These are phyloP conservation scores for Lipomyces lipofer DNA, from an alignment of 805 yeast genomes.

Conservation along the genomic window DNA sequence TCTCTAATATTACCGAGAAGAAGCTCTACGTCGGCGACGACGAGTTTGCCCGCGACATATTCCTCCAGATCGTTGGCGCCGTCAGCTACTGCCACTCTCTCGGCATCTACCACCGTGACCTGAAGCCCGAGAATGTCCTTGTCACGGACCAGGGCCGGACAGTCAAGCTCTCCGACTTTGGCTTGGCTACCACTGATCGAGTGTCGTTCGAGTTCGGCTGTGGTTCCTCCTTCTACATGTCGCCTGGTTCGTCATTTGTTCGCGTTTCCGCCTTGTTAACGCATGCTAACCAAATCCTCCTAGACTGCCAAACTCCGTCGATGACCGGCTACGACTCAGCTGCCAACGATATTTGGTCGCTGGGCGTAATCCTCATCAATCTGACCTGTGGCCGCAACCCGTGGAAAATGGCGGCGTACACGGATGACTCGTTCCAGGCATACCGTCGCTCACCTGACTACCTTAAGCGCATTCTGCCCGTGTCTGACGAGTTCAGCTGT, in stretches of 20 bases:
- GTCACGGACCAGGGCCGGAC: constrained; percentile 58
- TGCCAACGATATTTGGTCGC: constrained; percentile 80
- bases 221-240: constrained; percentile 89
- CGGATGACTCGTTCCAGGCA: constrained; percentile 64
- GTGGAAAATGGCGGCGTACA: constrained; percentile 72
- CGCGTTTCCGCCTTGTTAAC: neutral
- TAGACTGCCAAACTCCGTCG: constrained; percentile 18
- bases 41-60: constrained; percentile 54
- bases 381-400: constrained; percentile 83
- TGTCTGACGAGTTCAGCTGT: constrained; percentile 60
- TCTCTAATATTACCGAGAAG: constrained; percentile 78
- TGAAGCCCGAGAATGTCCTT: constrained; percentile 92
- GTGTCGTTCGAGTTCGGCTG: constrained; percentile 73
- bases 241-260: constrained; percentile 58
- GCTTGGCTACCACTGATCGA: constrained; percentile 68
- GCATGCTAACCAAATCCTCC: neutral
- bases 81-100: constrained; percentile 77
- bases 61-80: constrained; percentile 78
- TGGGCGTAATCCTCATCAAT: constrained; percentile 78
- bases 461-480: constrained; percentile 67
- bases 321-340: constrained; percentile 41
- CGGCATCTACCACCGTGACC: constrained; percentile 88
- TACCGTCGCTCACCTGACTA: constrained; percentile 57
- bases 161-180: constrained; percentile 80
- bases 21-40: constrained; percentile 51